A percentile compares a stretch with the other conserved stretches of the same genome.
phyloP scores from a whole-genome alignment of 2,329 filamentous ascomycete genomes.

The Tolypocladium tropicale region DNA sequence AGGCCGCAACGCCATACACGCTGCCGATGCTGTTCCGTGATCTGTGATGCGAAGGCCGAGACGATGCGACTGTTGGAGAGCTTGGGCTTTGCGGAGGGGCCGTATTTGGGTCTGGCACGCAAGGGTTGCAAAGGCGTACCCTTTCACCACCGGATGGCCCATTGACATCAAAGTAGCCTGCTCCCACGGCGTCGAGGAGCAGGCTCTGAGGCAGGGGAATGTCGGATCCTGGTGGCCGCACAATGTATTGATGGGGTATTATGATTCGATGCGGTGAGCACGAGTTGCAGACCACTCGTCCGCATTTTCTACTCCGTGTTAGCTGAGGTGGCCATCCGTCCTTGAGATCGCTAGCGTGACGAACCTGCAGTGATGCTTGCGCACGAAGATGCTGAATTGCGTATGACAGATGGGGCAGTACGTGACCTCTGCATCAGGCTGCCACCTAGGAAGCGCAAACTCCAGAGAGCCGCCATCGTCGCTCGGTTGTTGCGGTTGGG shows the following conservation, averaged over 20 bases:
- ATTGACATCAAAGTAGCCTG: conserved; percentile 31
- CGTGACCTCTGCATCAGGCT: conserved; percentile 74
- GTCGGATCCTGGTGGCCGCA: conserved; percentile 55
- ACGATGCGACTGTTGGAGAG: conserved; percentile 17
- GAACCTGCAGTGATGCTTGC: conserved; percentile 87
- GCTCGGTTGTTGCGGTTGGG: background rate
- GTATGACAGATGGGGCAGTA: conserved; percentile 76
- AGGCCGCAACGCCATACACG: conserved; percentile 16
- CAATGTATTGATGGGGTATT: conserved; percentile 87
- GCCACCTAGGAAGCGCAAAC: conserved; percentile 66
- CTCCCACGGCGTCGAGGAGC: conserved; percentile 27
- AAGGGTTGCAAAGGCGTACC: conserved; percentile 51
- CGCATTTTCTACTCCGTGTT: conserved; percentile 61
- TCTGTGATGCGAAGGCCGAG: conserved; percentile 29
- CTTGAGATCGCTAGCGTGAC: conserved; percentile 12
- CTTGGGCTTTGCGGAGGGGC: conserved; percentile 39
- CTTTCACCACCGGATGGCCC: conserved; percentile 43
- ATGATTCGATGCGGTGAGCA: conserved; percentile 94
- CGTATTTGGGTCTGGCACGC: conserved; percentile 51
- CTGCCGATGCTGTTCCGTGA: conserved; percentile 33
- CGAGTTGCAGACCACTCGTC: conserved; percentile 76
- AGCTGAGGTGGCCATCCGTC: conserved; percentile 1
- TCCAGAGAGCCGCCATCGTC: conserved; percentile 16
- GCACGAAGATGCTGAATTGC: conserved; percentile 73
- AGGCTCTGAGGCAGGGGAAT: conserved; percentile 22